Evolutionary conservation across 2,329 filamentous ascomycete genomes (phyloP).

Genomic region (Macrophomina tecta): DNA sequence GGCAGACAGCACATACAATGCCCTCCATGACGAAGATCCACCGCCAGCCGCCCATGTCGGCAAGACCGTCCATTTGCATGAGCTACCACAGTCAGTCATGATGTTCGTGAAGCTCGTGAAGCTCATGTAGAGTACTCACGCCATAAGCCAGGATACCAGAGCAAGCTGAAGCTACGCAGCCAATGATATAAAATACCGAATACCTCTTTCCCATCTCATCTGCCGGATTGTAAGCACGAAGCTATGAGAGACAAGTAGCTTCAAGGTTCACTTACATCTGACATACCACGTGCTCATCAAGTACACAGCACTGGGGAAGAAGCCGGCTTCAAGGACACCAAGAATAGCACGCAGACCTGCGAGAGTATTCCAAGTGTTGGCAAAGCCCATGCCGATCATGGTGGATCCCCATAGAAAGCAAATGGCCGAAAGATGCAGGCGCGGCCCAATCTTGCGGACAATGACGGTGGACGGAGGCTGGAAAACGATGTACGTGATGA

Average conservation of each 20-base stretch:
- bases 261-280: slow-evolving; percentile 44
- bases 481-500: slow-evolving; percentile 51
- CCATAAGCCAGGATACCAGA: slow-evolving; percentile 74
- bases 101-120: slow-evolving; percentile 36
- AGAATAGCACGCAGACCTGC: slow-evolving; percentile 47
- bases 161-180: slow-evolving; percentile 69
- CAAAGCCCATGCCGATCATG: slow-evolving; percentile 53
- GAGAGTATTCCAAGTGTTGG: slow-evolving; percentile 43
- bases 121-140: slow-evolving; percentile 28
- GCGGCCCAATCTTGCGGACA: slow-evolving; percentile 49
- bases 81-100: slow-evolving; percentile 43
- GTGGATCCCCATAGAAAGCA: slow-evolving; percentile 49
- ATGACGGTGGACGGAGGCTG: slow-evolving; percentile 50
- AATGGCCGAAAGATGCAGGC: slow-evolving; percentile 44
- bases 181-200: slow-evolving; percentile 72
- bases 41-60: slow-evolving; percentile 52
- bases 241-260: not conserved
- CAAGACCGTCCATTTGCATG: slow-evolving; percentile 67
- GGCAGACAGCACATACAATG: slow-evolving; percentile 15
- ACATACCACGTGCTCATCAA: slow-evolving; percentile 53
- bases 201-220: slow-evolving; percentile 73
- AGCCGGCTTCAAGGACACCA: slow-evolving; percentile 43
- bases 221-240: not conserved
- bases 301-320: slow-evolving; percentile 52
- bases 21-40: slow-evolving; percentile 56